These are phyloP conservation scores for Candida pseudofarinosa DNA, from an alignment of 805 yeast species.

Conservation along the genomic window DNA sequence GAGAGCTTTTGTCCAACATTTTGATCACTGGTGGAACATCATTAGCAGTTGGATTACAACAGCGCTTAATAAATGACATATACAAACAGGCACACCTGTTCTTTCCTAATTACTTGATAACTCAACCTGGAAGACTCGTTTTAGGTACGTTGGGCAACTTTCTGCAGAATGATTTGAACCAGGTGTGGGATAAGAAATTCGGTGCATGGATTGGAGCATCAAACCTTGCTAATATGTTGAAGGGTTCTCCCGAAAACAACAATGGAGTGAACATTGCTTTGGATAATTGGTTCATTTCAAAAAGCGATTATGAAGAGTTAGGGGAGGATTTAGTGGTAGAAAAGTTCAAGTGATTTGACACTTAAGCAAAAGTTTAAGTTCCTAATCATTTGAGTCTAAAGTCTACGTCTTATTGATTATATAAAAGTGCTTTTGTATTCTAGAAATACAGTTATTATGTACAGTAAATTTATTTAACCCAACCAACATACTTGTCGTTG, in stretches of 20 bases:
- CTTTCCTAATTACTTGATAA: slow-evolving; percentile 45
- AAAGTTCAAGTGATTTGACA: slow-evolving; percentile 24
- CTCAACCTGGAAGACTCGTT: slow-evolving; percentile 19
- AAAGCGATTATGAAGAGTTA: slow-evolving; percentile 60
- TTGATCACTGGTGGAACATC: slow-evolving; percentile 62
- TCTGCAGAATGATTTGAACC: slow-evolving; percentile 25
- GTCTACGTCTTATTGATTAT: not conserved
- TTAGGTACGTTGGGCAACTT: slow-evolving; percentile 21
- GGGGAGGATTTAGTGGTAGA: slow-evolving; percentile 45
- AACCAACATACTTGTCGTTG: slow-evolving; percentile 39
- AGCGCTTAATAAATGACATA: slow-evolving; percentile 53
- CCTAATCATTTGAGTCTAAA: too few relatives aligned
- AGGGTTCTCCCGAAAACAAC: slow-evolving; percentile 31
- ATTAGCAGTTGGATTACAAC: slow-evolving; percentile 51
- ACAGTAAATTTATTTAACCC: slow-evolving; percentile 24
- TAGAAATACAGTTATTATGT: not conserved
- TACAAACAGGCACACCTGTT: slow-evolving; percentile 37
- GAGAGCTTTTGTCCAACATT: slow-evolving; percentile 36
- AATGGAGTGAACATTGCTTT: slow-evolving; percentile 33
- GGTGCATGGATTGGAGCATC: slow-evolving; percentile 75
- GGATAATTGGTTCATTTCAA: slow-evolving; percentile 53
- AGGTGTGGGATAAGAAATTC: slow-evolving; percentile 49
- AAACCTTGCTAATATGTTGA: slow-evolving; percentile 59
- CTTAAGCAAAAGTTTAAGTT: not conserved
- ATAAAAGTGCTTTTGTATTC: not conserved